Base-by-base conservation (phyloP, 108 stramenopile genomes). In the Craspedostauros australis region DNA sequence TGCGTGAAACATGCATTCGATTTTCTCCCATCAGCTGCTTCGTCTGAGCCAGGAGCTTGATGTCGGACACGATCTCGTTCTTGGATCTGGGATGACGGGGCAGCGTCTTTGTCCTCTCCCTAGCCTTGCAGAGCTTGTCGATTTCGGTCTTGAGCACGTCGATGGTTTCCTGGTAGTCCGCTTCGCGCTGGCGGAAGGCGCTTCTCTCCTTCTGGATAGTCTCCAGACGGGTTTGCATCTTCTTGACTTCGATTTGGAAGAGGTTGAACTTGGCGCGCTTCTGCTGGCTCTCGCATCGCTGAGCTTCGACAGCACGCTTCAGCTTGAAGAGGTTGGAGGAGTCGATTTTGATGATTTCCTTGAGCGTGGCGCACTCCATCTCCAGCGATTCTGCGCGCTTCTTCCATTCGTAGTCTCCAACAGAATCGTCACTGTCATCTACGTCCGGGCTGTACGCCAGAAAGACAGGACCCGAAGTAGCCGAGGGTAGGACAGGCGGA, bases 81-180 rank as follows among this genome's bases (percentile, higher is more conserved):
- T n/a, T n/a, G n/a, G n/a, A n/a, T n/a, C n/a, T n/a, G n/a, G n/a
- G n/a, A n/a, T n/a, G n/a, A n/a, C n/a, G n/a, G n/a, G n/a, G n/a
- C n/a, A n/a, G n/a, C n/a, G n/a, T n/a, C n/a, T n/a, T n/a, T n/a
- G n/a, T n/a, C n/a, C n/a, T n/a, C n/a, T n/a, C n/a, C n/a, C n/a
- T n/a, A n/a, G n/a, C n/a, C n/a, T n/a, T n/a, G n/a, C n/a, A 43
- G 2, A 68, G 46, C 11, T 47, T 51, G 57, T 60, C 66, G 19
- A 68, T 37, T 42, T 60, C 58, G 6, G 29, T 23, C 24, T 59
- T 68, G 29, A 68, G 46, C 39, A 60, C 54, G 5, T 60, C 20
- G 34, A 60, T 68, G n/a, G 66, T 68, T 40, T 68, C 58, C 19
- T 40, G 18, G 1, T 60, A 26, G 30, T 59, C 66, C 9, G 48